Base-by-base conservation (phyloP, 495 filamentous ascomycete genomes). In the Darksidea phi region DNA sequence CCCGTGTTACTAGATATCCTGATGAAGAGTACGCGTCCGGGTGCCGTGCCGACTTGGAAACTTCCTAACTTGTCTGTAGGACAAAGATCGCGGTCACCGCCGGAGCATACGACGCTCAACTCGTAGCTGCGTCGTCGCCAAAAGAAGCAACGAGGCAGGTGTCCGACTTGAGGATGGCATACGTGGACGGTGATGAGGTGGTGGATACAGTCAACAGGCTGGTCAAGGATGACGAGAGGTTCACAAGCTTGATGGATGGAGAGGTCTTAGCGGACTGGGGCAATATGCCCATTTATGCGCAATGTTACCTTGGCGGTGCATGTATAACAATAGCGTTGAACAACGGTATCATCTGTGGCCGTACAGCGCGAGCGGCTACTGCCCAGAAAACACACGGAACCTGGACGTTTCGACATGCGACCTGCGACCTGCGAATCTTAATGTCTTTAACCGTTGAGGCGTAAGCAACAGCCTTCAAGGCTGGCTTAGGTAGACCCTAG, bases 261-360 rank as follows among this genome's bases (percentile, higher is more conserved):
- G 37, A 57, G 32, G 53, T 50, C 20, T 28, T 58, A 18, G 57
- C 57, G 25, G 59, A 62, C 25, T 62, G 59, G 59, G 59, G 59
- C n/a, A 55, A 55, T 20, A 55, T 38, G 38, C 57, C 67, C 15
- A 47, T 55, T n/a, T 62, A 62, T 21, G 20, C 59, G 24, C 59
- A 59, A 52, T 54, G 50, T 62, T 67, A 85, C 63, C 75, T 85
- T 0, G 82, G 82, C 7, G 78, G 75, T 11, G 63, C 75, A 4
- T 81, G 78, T 0, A 80, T 85, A 38, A 76, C 74, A 0, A 73
- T 72, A 10, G 82, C 77, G 17, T 62, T 85, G 1, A 68, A 73
- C 21, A 69, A 75, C 12, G 82, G 82, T 12, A 79, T 79, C n/a
- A n/a, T n/a, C n/a, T n/a, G n/a, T n/a, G n/a, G n/a, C n/a, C n/a